Base-by-base conservation (phyloP, 2,329 filamentous ascomycete genomes). In the Alternaria viburni region DNA sequence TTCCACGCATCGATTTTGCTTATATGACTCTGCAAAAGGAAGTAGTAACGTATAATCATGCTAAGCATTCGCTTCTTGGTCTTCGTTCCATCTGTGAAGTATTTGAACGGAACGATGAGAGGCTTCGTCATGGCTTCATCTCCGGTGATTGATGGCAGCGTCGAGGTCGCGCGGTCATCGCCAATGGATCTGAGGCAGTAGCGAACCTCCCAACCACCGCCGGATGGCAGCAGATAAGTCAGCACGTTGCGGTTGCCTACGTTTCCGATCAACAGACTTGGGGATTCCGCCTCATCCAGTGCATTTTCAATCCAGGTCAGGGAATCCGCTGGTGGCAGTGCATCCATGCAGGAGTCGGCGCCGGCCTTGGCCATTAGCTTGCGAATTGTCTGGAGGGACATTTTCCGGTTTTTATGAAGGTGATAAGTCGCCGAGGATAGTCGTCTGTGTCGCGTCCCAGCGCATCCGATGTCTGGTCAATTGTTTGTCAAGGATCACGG, bases 31-130 rank as follows among this genome's bases (percentile, higher is more conserved):
- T 54, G 51, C 15, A 26, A 36, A 26, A 66, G n/a, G 19, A 63
- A 66, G 23, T 67, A 67, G 47, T 57, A 64, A n/a, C 58, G 52
- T 13, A 67, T 52, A 6, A 66, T 23, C 41, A 59, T 54, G 32
- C 57, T 61, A 21, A 67, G 60, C 41, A 52, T 62, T 3, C 57
- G 21, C 45, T 66, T 64, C 45, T 52, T 62, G 4, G 44, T 9
- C 15, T 59, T 59, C 3, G 45, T 19, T 11, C 19, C 19, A 11
- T 54, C 49, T 13, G 54, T 46, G 23, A 55, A 26, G 32, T 66
- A 50, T 41, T 57, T 65, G 26, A 67, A 67, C 2, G 65, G 65
- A 12, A 54, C 44, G 46, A 54, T n/a, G 17, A 67, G 65, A 26
- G 54, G 15, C 19, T 32, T n/a, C n/a, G 28, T 30, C 4, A 62